Evolutionary conservation across 306 rosid species (phyloP).

Genomic region (Hippophae gyantsensis): DNA sequence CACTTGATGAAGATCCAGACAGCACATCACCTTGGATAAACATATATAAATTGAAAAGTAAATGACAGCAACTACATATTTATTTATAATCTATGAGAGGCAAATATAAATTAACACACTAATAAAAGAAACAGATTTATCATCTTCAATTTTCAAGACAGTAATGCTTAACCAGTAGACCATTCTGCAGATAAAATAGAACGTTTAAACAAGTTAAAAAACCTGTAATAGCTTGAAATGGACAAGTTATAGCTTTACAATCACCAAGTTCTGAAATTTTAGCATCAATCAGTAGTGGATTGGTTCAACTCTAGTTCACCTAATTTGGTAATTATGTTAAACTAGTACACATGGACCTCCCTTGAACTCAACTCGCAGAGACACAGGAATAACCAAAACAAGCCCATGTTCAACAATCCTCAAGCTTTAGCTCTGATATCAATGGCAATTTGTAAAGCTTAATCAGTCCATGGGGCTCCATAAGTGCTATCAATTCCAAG

Average conservation of each 20-base stretch:
- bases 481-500: no score
- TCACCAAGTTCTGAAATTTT: not conserved
- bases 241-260: no score
- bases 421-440: no score
- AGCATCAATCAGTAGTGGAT: not conserved
- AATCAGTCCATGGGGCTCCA: no score
- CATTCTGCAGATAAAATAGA: no score
- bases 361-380: not conserved
- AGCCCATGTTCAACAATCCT: no score
- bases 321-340: not conserved
- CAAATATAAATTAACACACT: not conserved
- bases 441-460: no score
- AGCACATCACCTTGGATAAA: conserved; percentile 47
- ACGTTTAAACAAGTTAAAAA: no score
- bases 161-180: no score
- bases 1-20: conserved; percentile 59
- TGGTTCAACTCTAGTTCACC: not conserved
- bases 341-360: not conserved
- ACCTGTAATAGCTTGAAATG: no score
- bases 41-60: not conserved
- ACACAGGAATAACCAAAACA: no score
- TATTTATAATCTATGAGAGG: not conserved
- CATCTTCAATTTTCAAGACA: not conserved
- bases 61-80: not conserved
- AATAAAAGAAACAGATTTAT: not conserved